Evolutionary conservation across 1,139 yeast species (phyloP).

Genomic region (Zygotorulaspora mrakii): DNA sequence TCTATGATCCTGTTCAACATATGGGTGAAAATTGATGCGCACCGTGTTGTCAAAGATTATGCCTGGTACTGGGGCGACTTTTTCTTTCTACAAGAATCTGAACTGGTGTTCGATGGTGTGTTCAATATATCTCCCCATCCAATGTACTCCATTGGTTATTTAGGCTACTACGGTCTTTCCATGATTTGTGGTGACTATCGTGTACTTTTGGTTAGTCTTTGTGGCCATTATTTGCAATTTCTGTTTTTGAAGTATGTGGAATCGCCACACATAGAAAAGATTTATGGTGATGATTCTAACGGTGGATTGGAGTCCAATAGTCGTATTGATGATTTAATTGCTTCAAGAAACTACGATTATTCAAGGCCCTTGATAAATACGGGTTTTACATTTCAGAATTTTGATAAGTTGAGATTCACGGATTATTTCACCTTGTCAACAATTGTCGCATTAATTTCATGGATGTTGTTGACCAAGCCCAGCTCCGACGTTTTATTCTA

Average conservation of each 20-base stretch:
- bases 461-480: conserved; percentile 47
- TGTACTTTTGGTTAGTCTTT: conserved; percentile 63
- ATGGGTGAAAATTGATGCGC: conserved; percentile 89
- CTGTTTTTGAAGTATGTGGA: conserved; percentile 73
- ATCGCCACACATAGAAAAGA: conserved; percentile 84
- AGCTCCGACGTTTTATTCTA: conserved; percentile 40
- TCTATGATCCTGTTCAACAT: conserved; percentile 63
- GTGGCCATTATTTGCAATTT: conserved; percentile 80
- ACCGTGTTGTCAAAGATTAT: conserved; percentile 81
- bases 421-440: conserved; percentile 58
- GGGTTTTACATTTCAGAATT: conserved; percentile 45
- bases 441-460: conserved; percentile 42
- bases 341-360: conserved; percentile 39
- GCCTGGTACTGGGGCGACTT: conserved; percentile 98
- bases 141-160: conserved; percentile 87
- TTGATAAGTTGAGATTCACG: conserved; percentile 60
- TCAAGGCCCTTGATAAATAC: conserved; percentile 57
- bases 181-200: conserved; percentile 73
- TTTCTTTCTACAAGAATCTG: conserved; percentile 74
- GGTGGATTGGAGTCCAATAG: conserved; percentile 19
- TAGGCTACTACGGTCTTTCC: conserved; percentile 85
- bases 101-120: conserved; percentile 83
- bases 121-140: conserved; percentile 93
- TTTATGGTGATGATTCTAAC: conserved; percentile 45
- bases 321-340: conserved; percentile 36